Base-by-base conservation (phyloP, 139 green algal genomes). In the Haematococcus sp. region DNA sequence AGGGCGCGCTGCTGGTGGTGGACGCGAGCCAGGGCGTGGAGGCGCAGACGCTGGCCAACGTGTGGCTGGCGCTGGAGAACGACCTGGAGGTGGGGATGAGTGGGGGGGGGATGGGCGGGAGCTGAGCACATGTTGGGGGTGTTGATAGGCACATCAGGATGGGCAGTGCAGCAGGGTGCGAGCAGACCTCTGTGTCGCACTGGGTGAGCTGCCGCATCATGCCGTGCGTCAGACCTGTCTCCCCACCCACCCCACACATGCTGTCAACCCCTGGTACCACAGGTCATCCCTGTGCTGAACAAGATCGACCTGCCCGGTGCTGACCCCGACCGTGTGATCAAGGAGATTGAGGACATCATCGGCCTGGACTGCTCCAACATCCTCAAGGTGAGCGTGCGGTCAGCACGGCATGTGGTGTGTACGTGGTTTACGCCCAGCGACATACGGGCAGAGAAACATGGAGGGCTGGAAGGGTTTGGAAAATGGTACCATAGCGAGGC, bases 261-360 rank as follows among this genome's bases (percentile, higher is more conserved):
- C n/a, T n/a, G n/a, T n/a, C n/a, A n/a, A n/a, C n/a, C n/a, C n/a
- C n/a, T n/a, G n/a, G n/a, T n/a, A n/a, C n/a, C n/a, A 11, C 11
- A 49, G 66, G 95, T 98, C 84, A 94, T 98, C 46, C 87, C 88
- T 1, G 87, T 98, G 22, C 80, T 99, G 17, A 99, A 99, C 86
- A 99, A 99, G 74, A 98, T 99, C 63, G 95, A 99, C 82, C 80
- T 99, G 46, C 95, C 95, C 68, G 94, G 93, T 34, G 93, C 94
- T 16, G 94, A 98, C 33, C 86, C 87, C 0, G 95, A 98, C 31
- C 83, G 94, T 11, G 94, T 98, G 17, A 91, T 89, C 51, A 73
- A 74, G 1, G 95, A 99, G 82, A 97, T 99, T 25, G 94, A 98
- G 86, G 95, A 98, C 63, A 90, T 97, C 27, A 90, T 98, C 32